Evolutionary conservation across 1,284 basidiomycete species (phyloP).

Genomic region (Violaceomyces palustris): DNA sequence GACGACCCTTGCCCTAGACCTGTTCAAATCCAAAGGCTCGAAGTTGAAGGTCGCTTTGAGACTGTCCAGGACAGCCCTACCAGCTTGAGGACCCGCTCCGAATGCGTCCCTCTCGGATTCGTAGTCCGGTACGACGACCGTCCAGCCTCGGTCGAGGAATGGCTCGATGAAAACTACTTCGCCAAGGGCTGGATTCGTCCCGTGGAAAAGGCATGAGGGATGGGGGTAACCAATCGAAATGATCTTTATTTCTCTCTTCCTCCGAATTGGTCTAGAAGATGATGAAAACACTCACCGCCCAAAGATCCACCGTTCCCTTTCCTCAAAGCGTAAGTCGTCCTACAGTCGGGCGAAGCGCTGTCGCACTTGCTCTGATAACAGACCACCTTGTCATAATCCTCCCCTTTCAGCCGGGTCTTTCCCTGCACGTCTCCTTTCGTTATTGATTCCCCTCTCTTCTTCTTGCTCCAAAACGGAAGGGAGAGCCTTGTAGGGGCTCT

Average conservation of each 20-base stretch:
- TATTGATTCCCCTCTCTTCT: too few relatives aligned
- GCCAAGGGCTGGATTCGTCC: too few relatives aligned
- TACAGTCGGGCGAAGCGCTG: constrained; percentile 18
- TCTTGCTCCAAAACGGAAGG: too few relatives aligned
- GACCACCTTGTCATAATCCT: too few relatives aligned
- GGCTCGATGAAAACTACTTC: constrained; percentile 40
- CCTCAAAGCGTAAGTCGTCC: constrained; percentile 23
- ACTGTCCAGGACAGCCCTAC: constrained; percentile 37
- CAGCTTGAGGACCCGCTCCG: constrained; percentile 33
- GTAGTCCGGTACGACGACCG: constrained; percentile 39
- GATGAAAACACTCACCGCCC: too few relatives aligned
- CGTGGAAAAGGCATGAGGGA: too few relatives aligned
- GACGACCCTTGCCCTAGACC: constrained; percentile 16
- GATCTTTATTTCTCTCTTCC: too few relatives aligned
- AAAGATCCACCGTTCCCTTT: constrained; percentile 14
- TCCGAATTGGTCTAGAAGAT: too few relatives aligned
- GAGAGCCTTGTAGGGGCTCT: too few relatives aligned
- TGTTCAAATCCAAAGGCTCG: constrained; percentile 16
- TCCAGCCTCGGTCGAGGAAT: constrained; percentile 37
- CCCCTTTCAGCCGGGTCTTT: too few relatives aligned
- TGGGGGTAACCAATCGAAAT: too few relatives aligned
- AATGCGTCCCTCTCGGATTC: constrained; percentile 42
- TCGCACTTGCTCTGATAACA: constrained; percentile 31
- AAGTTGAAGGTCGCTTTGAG: constrained; percentile 33
- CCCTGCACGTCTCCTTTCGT: too few relatives aligned